These are phyloP conservation scores for Phtheirospermum japonicum DNA, from an alignment of 257 asterid species.

Conservation along the genomic window DNA sequence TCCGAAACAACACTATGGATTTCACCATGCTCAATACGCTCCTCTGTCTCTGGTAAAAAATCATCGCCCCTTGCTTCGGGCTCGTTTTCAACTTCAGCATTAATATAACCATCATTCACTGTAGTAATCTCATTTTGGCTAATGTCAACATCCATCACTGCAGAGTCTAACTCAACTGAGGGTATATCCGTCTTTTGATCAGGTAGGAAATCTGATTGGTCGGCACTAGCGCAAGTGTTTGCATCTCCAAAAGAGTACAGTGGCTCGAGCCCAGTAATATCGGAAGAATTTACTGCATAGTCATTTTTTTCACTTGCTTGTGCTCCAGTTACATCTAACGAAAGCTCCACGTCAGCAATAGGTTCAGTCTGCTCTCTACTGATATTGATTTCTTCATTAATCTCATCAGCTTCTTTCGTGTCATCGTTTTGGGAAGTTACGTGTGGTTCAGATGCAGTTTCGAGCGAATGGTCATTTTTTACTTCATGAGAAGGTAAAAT, in stretches of 20 bases:
- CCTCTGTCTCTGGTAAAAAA: conserved; percentile 25
- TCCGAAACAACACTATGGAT: conserved; percentile 29
- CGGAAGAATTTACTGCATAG: conserved; percentile 27
- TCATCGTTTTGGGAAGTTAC: conserved; percentile 39
- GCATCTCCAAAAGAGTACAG: neutral
- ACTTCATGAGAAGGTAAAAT: conserved; percentile 34
- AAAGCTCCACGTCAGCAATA: conserved; percentile 30
- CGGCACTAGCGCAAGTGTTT: conserved; percentile 31
- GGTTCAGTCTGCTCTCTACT: conserved; percentile 27
- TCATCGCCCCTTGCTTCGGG: conserved; percentile 26
- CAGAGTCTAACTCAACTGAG: conserved; percentile 32
- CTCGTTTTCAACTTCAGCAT: conserved; percentile 23
- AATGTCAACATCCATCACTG: conserved; percentile 30
- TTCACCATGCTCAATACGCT: conserved; percentile 26
- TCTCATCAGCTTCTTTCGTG: conserved; percentile 26
- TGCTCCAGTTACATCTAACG: conserved; percentile 34
- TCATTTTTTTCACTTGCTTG: conserved; percentile 29
- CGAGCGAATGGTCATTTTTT: conserved; percentile 29
- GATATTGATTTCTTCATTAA: conserved; percentile 22
- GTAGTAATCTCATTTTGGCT: conserved; percentile 28
- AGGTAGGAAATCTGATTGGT: conserved; percentile 31
- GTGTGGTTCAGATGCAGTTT: conserved; percentile 32
- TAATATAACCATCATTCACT: conserved; percentile 34
- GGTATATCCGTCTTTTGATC: conserved; percentile 34
- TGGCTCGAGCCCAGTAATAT: neutral